Evolutionary conservation across 139 green algal genomes (phyloP).

Genomic region (Chloropicon primus): DNA sequence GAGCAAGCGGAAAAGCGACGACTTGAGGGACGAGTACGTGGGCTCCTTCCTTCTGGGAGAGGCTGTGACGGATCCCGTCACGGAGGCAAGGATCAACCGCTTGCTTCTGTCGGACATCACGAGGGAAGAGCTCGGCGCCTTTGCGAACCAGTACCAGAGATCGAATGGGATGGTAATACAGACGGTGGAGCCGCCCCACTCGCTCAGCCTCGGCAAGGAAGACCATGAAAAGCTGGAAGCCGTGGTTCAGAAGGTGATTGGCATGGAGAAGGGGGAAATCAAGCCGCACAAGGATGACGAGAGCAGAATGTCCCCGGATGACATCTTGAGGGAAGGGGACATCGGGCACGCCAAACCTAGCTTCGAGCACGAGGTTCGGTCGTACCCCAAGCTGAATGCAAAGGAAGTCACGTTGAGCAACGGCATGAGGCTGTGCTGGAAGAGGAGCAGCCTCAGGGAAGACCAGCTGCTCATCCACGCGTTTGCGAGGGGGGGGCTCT

Average conservation of each 20-base stretch:
- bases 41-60: slow-evolving; percentile 53
- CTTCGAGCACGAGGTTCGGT: not conserved
- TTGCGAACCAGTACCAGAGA: slow-evolving; percentile 24
- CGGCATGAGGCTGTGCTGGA: slow-evolving; percentile 58
- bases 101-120: slow-evolving; percentile 42
- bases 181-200: slow-evolving; percentile 22
- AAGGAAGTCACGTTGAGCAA: slow-evolving; percentile 60
- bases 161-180: slow-evolving; percentile 43
- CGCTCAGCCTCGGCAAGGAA: slow-evolving; percentile 14
- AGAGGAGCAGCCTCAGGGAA: slow-evolving; percentile 53
- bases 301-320: not conserved
- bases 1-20: slow-evolving; percentile 45
- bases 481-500: slow-evolving; percentile 51
- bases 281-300: slow-evolving; percentile 26
- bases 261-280: slow-evolving; percentile 30
- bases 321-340: not conserved
- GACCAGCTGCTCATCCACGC: slow-evolving; percentile 66
- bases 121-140: slow-evolving; percentile 23
- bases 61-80: slow-evolving; percentile 43
- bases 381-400: slow-evolving; percentile 20
- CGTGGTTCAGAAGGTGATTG: slow-evolving; percentile 38
- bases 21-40: slow-evolving; percentile 55
- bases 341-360: not conserved
- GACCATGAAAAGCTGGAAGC: slow-evolving; percentile 9
- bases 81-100: slow-evolving; percentile 48